A percentile compares a stretch with the other conserved stretches of the same genome.
Conservation (phyloP, 345 rosid genomes). For the Camelina sativa region DNA sequence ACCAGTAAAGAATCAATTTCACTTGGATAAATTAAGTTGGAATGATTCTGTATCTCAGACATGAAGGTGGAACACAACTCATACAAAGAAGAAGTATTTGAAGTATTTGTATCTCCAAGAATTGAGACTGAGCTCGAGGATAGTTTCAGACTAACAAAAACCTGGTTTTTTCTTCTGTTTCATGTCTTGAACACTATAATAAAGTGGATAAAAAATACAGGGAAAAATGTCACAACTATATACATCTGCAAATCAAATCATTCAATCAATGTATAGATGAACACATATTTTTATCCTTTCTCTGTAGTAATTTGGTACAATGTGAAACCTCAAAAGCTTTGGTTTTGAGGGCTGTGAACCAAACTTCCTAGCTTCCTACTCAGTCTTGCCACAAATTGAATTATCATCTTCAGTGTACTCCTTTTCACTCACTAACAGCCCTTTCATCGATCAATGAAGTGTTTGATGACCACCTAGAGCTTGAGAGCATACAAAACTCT, state of each 20-base stretch:
- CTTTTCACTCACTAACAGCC: background rate
- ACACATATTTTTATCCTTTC: background rate
- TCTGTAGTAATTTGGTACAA: background rate
- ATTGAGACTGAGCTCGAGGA: background rate
- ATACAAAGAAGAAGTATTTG: background rate
- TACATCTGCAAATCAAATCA: constrained; percentile 2
- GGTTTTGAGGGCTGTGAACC: background rate
- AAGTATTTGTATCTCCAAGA: no score
- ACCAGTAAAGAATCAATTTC: background rate
- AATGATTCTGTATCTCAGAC: background rate
- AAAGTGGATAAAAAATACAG: background rate
- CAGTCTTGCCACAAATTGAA: background rate
- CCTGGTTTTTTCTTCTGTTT: constrained; percentile 9
- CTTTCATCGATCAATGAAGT: background rate
- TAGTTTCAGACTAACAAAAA: constrained; percentile 14
- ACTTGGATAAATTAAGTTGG: background rate
- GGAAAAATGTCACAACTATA: constrained; percentile 11
- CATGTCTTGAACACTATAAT: background rate
- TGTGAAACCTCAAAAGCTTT: background rate
- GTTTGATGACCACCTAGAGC: background rate
- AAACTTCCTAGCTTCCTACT: background rate
- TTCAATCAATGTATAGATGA: background rate
- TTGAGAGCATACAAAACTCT: background rate
- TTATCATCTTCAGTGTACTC: background rate
- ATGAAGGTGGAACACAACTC: background rate